These are phyloP conservation scores for Plasmodium berghei DNA, from an alignment of 169 alveolate genomes.

Conservation along the genomic window DNA sequence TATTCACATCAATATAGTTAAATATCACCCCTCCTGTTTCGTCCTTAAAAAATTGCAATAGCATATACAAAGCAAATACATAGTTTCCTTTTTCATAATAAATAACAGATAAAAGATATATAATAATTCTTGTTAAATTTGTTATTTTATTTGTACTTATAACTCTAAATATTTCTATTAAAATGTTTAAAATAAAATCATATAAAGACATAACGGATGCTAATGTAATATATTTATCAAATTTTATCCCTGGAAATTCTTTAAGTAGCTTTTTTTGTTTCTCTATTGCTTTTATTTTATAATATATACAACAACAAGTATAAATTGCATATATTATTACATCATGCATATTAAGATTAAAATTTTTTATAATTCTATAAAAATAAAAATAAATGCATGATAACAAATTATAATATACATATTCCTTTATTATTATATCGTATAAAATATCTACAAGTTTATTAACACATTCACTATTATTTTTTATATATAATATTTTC, in stretches of 20 bases:
- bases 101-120: constrained; percentile 58
- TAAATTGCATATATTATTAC: constrained; percentile 45
- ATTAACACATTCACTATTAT: not conserved
- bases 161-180: constrained; percentile 43
- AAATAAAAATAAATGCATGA: constrained; percentile 66
- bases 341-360: constrained; percentile 38
- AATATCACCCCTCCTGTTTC: constrained; percentile 7
- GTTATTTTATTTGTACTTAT: constrained; percentile 39
- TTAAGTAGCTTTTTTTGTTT: constrained; percentile 33
- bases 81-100: constrained; percentile 56
- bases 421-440: constrained; percentile 45
- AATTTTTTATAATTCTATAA: constrained; percentile 51
- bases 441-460: constrained; percentile 19
- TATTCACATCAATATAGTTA: not conserved
- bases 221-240: constrained; percentile 35
- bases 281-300: constrained; percentile 38
- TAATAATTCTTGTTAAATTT: constrained; percentile 28
- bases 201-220: constrained; percentile 2
- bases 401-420: constrained; percentile 54
- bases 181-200: constrained; percentile 45
- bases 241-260: constrained; percentile 8
- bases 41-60: constrained; percentile 33
- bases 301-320: constrained; percentile 52
- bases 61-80: constrained; percentile 15
- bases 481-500: not conserved